Conservation (phyloP, 768 basidiomycete genomes). For the Leucosporidium scottii region DNA sequence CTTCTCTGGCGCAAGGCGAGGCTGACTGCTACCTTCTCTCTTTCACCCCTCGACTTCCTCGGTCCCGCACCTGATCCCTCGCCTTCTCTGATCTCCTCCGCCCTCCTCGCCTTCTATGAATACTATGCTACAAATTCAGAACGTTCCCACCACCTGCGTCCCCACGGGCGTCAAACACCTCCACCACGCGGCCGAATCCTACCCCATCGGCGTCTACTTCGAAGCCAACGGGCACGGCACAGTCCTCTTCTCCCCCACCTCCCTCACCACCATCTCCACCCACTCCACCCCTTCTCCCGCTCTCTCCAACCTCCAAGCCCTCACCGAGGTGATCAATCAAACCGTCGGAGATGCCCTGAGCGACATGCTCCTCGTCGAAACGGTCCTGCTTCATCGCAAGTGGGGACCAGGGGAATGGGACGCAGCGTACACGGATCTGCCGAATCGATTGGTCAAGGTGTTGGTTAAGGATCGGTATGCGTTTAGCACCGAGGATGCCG, state of each 20-base stretch:
- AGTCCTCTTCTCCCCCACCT: constrained; percentile 77
- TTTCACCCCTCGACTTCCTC: neutral
- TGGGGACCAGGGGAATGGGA: constrained; percentile 84
- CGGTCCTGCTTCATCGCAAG: constrained; percentile 77
- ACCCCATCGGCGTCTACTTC: constrained; percentile 95
- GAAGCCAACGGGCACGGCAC: constrained; percentile 99
- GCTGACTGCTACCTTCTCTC: too few relatives aligned
- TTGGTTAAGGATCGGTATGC: constrained; percentile 65
- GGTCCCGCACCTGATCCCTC: neutral
- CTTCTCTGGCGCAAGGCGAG: too few relatives aligned
- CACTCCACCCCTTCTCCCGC: constrained; percentile 42
- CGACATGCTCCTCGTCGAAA: constrained; percentile 90
- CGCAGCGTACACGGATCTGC: constrained; percentile 81
- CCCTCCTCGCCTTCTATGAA: neutral
- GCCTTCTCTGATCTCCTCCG: neutral
- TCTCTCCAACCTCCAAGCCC: constrained; percentile 51
- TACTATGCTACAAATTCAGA: constrained; percentile 46
- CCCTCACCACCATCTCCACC: constrained; percentile 55
- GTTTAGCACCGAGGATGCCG: constrained; percentile 90
- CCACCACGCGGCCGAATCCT: constrained; percentile 92
- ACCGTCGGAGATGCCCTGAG: constrained; percentile 96
- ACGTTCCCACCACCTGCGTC: constrained; percentile 88
- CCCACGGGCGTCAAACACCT: constrained; percentile 96
- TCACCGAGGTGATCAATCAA: constrained; percentile 86
- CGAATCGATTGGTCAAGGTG: constrained; percentile 91